phyloP scores from a whole-genome alignment of 192 early-diverging fungal species.

The Podila verticillata region DNA sequence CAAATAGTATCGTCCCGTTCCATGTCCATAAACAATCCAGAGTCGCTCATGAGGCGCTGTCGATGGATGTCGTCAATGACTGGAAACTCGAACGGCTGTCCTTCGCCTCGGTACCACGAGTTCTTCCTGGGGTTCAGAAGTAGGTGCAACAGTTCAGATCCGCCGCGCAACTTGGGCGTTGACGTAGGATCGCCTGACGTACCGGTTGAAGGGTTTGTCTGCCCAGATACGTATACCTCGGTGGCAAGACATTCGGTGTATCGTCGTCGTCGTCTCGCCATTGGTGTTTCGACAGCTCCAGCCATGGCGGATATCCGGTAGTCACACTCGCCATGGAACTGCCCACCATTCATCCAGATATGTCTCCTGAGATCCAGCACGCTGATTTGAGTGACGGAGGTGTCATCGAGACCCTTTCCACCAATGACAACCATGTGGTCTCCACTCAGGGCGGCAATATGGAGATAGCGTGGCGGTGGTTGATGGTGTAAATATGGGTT shows the following conservation, averaged over 20 bases:
- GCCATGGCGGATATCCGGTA: conserved; percentile 12
- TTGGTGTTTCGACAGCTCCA: conserved; percentile 25
- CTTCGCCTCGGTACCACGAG: conserved; percentile 50
- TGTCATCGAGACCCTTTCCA: conserved; percentile 69
- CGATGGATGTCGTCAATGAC: neutral
- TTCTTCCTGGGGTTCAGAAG: conserved; percentile 39
- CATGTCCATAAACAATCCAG: conserved; percentile 2
- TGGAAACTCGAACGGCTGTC: conserved; percentile 31
- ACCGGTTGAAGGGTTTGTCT: neutral
- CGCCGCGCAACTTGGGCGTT: neutral
- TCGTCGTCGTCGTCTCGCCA: conserved; percentile 31
- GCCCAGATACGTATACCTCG: neutral
- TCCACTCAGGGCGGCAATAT: conserved; percentile 66
- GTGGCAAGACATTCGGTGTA: conserved; percentile 33
- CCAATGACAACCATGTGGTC: conserved; percentile 70
- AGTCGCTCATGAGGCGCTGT: conserved; percentile 28
- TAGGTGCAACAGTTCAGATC: conserved; percentile 8
- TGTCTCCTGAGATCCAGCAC: conserved; percentile 67
- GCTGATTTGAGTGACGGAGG: conserved; percentile 71
- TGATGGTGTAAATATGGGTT: conserved; percentile 28
- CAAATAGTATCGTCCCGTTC: conserved; percentile 25
- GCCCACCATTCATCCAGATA: conserved; percentile 60
- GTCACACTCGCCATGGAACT: conserved; percentile 6
- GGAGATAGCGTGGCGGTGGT: conserved; percentile 72
- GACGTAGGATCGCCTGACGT: neutral